Evolutionary conservation across 1,284 basidiomycete genomes (phyloP).

Genomic region (Ceratobasidium sp.): DNA sequence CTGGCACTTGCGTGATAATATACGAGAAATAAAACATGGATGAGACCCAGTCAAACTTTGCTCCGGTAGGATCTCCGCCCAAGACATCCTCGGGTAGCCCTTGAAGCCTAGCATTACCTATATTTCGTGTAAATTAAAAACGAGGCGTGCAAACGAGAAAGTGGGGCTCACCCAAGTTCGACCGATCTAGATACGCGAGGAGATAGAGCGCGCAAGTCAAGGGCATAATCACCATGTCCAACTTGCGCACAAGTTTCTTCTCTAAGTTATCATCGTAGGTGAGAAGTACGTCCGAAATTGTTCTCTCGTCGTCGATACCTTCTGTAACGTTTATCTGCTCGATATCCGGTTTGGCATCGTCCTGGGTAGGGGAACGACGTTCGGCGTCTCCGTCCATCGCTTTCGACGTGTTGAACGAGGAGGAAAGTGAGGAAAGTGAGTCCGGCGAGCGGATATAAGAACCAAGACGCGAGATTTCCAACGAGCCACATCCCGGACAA

Average conservation of each 20-base stretch:
- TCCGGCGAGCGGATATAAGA: too few relatives aligned
- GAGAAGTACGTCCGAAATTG: neutral
- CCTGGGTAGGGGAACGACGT: too few relatives aligned
- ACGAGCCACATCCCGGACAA: too few relatives aligned
- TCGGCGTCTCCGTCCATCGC: too few relatives aligned
- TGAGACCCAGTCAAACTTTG: constrained; percentile 78
- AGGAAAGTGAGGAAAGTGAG: too few relatives aligned
- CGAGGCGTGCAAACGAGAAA: neutral
- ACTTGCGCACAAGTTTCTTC: constrained; percentile 70
- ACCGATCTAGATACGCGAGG: constrained; percentile 80
- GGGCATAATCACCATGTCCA: constrained; percentile 77
- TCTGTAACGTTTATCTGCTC: constrained; percentile 1
- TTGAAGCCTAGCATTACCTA: constrained; percentile 77
- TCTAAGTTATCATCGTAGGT: constrained; percentile 57
- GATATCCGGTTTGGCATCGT: constrained; percentile 3
- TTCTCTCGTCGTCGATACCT: neutral
- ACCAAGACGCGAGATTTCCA: too few relatives aligned
- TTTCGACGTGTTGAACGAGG: too few relatives aligned
- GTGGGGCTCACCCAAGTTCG: constrained; percentile 66
- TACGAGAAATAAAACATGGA: constrained; percentile 83
- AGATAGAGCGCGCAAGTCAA: constrained; percentile 79
- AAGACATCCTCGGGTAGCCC: constrained; percentile 74
- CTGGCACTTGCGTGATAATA: constrained; percentile 78
- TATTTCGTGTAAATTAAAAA: neutral
- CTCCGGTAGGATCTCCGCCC: constrained; percentile 74